Conservation (phyloP, 768 basidiomycete genomes). For the Auriscalpium microsporum region DNA sequence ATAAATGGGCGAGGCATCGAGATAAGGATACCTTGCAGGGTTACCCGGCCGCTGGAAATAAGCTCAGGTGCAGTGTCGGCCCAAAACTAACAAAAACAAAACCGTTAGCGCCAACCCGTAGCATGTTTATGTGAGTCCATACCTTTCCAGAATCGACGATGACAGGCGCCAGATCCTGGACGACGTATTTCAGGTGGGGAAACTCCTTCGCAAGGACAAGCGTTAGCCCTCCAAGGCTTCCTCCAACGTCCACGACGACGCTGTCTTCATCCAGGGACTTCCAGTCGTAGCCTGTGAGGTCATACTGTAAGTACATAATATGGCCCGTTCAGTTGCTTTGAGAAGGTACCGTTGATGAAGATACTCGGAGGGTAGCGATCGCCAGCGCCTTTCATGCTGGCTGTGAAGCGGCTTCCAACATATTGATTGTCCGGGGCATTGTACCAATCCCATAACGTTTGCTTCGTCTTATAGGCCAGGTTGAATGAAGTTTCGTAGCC, state of each 20-base stretch:
- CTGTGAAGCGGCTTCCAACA: neutral
- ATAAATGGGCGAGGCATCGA: no score
- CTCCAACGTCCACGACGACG: constrained; percentile 33
- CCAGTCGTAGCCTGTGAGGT: constrained; percentile 29
- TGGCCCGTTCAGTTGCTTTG: constrained; percentile 21
- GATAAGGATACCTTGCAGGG: constrained; percentile 1
- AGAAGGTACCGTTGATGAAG: neutral
- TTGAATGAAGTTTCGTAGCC: neutral
- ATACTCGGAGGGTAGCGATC: neutral
- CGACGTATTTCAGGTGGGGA: constrained; percentile 28
- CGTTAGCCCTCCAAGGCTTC: constrained; percentile 31
- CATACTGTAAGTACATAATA: neutral
- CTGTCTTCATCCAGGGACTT: constrained; percentile 18
- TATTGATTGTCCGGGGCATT: neutral
- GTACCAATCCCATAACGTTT: neutral
- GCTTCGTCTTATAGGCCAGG: neutral
- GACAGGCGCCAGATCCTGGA: constrained; percentile 24
- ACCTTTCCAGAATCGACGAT: constrained; percentile 1
- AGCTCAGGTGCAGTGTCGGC: neutral
- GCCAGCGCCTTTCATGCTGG: neutral
- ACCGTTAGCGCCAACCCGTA: neutral
- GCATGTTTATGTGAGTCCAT: neutral
- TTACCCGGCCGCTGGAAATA: neutral
- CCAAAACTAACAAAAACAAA: constrained; percentile 3
- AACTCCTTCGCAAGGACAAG: constrained; percentile 26